Evolutionary conservation across 2,329 filamentous ascomycete species (phyloP), one percentile per base, ranked within the genome.

Genomic region (Aspergillus transmontanensis): DNA sequence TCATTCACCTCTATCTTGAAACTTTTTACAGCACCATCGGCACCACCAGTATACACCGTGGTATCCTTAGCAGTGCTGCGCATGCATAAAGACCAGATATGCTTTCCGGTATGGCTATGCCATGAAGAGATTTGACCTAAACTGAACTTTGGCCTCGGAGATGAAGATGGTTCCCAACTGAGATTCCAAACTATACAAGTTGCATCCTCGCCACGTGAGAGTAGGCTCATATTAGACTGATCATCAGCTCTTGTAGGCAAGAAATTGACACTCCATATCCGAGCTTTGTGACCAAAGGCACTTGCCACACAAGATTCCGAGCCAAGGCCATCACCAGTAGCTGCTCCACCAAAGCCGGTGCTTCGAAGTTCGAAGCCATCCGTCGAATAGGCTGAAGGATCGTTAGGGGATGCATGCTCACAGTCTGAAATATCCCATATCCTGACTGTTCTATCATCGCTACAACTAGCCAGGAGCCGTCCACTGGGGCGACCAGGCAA

Each of bases 201-300:
- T 10, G 90, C 87, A 77, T 97, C 94, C 78, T 97, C 94, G 12
- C 94, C 93, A 68, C 93, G 91, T 0, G 94, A 96, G 46, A 92
- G 84, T 0, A 96, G 72, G 11, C 81, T 82, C 21, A 89, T 59
- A 41, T 62, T 67, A 6, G 61, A 58, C 10, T 64, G 48, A 32
- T 74, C 67, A 5, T 69, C 68, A 10, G 69, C 66, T 23, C 64
- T 67, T 1, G 68, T 61, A 30, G 71, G 75, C 1, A 88, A 78
- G 68, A 97, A 95, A 60, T 86, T 85, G 10, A 97, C 87, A 53
- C 88, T 86, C 95, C 95, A 99, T 68, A 99, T 96, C 62, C 95
- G 87, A 9, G 94, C 96, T 3, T 86, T 79, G 77, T 99, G 95
- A 0, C 91, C 94, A 90, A 95, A 97, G 2, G 85, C 89, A 51